Conservation (phyloP, 139 green algal genomes). For the Chlamydomonas sphaeroides region DNA sequence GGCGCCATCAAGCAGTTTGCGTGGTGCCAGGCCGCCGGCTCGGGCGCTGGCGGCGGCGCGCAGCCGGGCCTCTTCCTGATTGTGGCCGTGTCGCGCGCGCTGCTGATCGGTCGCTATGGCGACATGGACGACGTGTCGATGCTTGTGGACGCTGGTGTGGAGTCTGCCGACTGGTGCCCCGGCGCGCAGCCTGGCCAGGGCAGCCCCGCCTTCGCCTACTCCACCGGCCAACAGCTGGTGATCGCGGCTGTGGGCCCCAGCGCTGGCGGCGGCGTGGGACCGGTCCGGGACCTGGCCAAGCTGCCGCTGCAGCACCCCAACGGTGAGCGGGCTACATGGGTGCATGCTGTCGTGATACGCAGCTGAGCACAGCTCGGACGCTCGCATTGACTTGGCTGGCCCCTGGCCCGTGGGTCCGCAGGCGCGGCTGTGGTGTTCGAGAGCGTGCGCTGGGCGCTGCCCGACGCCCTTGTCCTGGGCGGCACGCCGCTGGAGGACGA, state of each 20-base stretch:
- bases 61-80: neutral
- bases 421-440: slow-evolving; percentile 1
- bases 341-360: too few relatives aligned
- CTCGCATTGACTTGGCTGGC: too few relatives aligned
- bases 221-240: neutral
- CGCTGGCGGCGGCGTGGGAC: neutral
- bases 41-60: neutral
- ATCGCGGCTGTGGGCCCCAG: neutral
- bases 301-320: slow-evolving; percentile 10
- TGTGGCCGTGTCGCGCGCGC: neutral
- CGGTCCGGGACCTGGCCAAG: neutral
- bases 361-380: too few relatives aligned
- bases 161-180: slow-evolving; percentile 33
- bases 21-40: slow-evolving; percentile 23
- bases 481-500: neutral
- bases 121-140: neutral
- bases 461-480: neutral
- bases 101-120: slow-evolving; percentile 21
- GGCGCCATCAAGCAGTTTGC: slow-evolving; percentile 42
- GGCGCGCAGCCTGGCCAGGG: too few relatives aligned
- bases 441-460: slow-evolving; percentile 20
- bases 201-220: slow-evolving; percentile 24
- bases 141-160: neutral
- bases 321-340: neutral
- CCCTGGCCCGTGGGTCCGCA: neutral